A percentile compares a stretch with the other conserved stretches of the same genome.
Conservation (phyloP, 2,329 filamentous ascomycete species). For the Akanthomyces muscarius region DNA sequence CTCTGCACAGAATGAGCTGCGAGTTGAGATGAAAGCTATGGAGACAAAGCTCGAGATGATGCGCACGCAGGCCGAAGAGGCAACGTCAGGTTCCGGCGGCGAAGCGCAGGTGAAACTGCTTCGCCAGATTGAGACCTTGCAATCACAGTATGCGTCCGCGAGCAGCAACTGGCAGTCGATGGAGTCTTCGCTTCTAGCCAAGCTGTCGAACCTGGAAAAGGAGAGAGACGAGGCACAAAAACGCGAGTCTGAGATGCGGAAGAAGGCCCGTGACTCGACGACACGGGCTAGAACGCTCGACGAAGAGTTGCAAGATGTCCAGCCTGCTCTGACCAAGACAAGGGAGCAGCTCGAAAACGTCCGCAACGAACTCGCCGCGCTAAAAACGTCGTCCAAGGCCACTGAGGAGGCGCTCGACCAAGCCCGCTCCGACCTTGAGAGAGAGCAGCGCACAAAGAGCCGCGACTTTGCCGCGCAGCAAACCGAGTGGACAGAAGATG, state of each 20-base stretch:
- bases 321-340: constrained; percentile 58
- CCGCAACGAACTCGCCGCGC: constrained; percentile 54
- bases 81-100: constrained; percentile 73
- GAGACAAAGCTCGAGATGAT: constrained; percentile 90
- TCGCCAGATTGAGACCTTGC: constrained; percentile 89
- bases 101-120: constrained; percentile 86
- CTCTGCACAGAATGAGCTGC: constrained; percentile 70
- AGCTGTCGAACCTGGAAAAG: constrained; percentile 75
- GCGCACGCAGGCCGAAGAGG: constrained; percentile 82
- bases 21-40: constrained; percentile 69
- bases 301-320: constrained; percentile 74
- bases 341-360: constrained; percentile 61
- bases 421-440: constrained; percentile 46
- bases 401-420: constrained; percentile 62
- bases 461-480: constrained; percentile 32
- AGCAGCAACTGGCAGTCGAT: constrained; percentile 98
- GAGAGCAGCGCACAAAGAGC: constrained; percentile 36
- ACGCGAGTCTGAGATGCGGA: constrained; percentile 81
- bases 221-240: constrained; percentile 83
- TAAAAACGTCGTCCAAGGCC: constrained; percentile 63
- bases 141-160: constrained; percentile 90
- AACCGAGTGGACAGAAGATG: constrained; percentile 51
- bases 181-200: constrained; percentile 76
- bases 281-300: constrained; percentile 63
- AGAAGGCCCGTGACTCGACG: constrained; percentile 83